A percentile compares a stretch with the other conserved stretches of the same genome.
Conservation (phyloP, 108 stramenopile species). For the Skeletonema marinoi region DNA sequence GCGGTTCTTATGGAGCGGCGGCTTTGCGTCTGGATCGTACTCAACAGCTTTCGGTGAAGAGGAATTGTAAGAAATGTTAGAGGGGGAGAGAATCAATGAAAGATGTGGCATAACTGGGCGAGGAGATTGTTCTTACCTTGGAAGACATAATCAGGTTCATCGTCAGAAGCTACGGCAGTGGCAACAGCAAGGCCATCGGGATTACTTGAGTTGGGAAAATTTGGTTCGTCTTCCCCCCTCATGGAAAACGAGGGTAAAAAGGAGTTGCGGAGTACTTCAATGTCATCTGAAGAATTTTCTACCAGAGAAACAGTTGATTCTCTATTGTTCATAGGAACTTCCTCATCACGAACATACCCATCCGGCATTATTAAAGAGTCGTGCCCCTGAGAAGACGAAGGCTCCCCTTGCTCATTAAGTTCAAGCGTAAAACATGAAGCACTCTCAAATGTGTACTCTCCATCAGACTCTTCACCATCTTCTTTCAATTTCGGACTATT, state of each 20-base stretch:
- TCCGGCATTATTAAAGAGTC: neutral
- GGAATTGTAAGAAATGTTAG: neutral
- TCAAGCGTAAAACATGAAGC: neutral
- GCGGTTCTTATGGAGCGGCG: constrained; percentile 57
- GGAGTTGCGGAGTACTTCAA: neutral
- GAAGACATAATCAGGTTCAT: constrained; percentile 53
- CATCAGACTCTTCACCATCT: neutral
- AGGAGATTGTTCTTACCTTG: neutral
- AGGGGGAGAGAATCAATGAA: neutral
- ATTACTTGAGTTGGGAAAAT: neutral
- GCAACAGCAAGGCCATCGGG: constrained; percentile 55
- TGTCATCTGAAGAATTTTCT: neutral
- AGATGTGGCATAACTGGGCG: neutral
- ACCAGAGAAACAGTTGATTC: neutral
- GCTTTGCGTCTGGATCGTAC: constrained; percentile 73
- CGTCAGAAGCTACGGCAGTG: constrained; percentile 56
- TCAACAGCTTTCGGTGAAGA: constrained; percentile 57
- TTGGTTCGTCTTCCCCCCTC: neutral
- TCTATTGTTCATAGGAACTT: neutral
- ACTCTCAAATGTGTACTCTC: neutral
- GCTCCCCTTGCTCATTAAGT: neutral
- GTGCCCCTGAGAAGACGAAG: neutral
- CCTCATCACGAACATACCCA: neutral
- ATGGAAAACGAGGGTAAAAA: neutral
- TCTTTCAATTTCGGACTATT: neutral